Evolutionary conservation across 768 basidiomycete species (phyloP), one percentile per base, ranked within the genome.

Genomic region (Hysterangium stoloniferum): DNA sequence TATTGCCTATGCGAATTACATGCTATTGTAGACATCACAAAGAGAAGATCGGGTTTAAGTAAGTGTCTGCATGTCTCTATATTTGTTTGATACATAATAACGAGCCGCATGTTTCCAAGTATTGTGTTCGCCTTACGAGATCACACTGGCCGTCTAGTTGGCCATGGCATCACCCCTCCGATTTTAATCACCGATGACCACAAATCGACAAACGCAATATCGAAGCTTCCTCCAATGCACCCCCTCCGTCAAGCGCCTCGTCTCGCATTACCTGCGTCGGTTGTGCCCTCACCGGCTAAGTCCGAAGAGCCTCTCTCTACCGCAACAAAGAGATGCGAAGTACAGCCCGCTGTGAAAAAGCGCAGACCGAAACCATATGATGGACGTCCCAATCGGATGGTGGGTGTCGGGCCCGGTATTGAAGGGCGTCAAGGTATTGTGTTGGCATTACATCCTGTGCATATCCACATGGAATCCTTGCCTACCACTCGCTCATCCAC

Each of bases 141-240:
- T 58, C 71, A 82, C 58, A 71, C 69, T 22, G 94, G 93, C 2
- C 77, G 85, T 19, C 66, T 90, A 42, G 80, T 98, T 47, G 94
- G 89, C 12, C 74, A 78, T 6, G 92, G 91, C 4, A 76, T 73
- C 48, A 88, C 92, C 1, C 79, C 82, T 27, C 91, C 95, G 3
- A 93, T 99, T 58, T 94, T 98, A 84, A 98, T 98, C 57, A 99
- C 95, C 1, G 96, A 99, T 70, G 96, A 99, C 66, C 96, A 99
- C 71, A 99, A 99, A 69, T 92, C 89, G 25, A 78, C 71, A 3
- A 64, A 42, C 32, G 27, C 47, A 28, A 32, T 54, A 19, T 40
- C 48, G 15, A 51, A 54, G 32, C 29, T 34, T 36, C 36, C 22
- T 25, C 48, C 52, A 12, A 53, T 46, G 35, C 52, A 53, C 20